Evolutionary conservation across 805 yeast species (phyloP), one percentile per base, ranked within the genome.

Genomic region (Blastobotrys americana): DNA sequence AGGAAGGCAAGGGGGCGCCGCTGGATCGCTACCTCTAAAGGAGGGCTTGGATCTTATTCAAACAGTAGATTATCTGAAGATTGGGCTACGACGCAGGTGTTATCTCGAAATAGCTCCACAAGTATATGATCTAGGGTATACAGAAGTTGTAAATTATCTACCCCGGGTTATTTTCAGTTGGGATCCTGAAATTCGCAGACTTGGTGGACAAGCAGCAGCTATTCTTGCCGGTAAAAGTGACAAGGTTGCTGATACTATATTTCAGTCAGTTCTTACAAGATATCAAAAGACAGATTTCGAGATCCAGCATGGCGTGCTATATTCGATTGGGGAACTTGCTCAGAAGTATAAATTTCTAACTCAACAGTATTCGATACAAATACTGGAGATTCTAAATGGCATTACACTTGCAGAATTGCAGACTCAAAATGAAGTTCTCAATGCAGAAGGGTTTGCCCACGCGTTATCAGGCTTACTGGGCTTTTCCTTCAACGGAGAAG

Each of bases 1-100:
- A 2, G 97, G 97, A 0, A 66, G 97, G 31, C 80, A 78, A 57
- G 84, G 84, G 1, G 64, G 63, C 9, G 34, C 39, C 9, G 44
- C 27, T 5, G 25, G 45, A 23, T 13, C 13, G 18, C 37, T 16
- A 8, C 45, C 70, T 21, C 64, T 78, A 55, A 50, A 47, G 2
- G 41, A 52, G 3, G 60, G 59, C 3, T 48, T 67, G 10, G 51
- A 59, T 13, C 56, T 85, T 1, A 73, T 87, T 31, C 86, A 86
- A 47, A 48, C 69, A 0, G 69, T 87, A 40, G 82, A 79, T 46
- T 78, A 66, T 51, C 62, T 70, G 39, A 59, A 66, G 4, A 58
- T 79, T 9, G 76, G 78, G 3, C 65, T 70, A 45, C 48, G 72
- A 41, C 43, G 61, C 37, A 44, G 66, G 47, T 60, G 82, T 2